Evolutionary conservation across 192 early-diverging fungal genomes (phyloP).

Genomic region (Dispira parvispora): DNA sequence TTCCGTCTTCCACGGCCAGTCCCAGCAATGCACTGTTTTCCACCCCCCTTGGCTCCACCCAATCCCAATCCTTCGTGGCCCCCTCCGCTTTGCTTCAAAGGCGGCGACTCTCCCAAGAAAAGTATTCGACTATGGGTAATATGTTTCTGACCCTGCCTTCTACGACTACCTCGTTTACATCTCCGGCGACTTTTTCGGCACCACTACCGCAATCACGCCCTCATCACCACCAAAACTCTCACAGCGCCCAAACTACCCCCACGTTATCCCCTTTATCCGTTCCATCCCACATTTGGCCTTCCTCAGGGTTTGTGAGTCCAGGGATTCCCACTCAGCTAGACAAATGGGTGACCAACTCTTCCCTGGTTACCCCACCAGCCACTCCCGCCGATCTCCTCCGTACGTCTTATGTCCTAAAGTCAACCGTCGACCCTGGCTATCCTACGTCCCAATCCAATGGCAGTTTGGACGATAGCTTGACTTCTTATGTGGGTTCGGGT

Average conservation of each 20-base stretch:
- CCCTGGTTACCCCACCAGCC: neutral
- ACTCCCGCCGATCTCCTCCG: neutral
- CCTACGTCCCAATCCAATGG: no score
- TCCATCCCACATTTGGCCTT: neutral
- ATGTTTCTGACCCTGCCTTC: slow-evolving; percentile 1
- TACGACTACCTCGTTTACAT: neutral
- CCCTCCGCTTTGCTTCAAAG: neutral
- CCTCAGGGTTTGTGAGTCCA: neutral
- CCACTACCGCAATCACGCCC: neutral
- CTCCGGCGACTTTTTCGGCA: neutral
- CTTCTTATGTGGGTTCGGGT: no score
- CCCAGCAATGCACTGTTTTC: neutral
- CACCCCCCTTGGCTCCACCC: neutral
- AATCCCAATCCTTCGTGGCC: neutral
- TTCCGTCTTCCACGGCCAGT: neutral
- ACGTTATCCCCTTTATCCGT: neutral
- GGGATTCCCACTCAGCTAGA: neutral
- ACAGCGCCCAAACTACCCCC: neutral
- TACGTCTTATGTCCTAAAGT: no score
- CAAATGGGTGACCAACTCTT: neutral
- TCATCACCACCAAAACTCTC: neutral
- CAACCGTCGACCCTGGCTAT: no score
- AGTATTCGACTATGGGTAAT: neutral
- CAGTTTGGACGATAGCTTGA: no score
- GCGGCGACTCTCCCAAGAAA: slow-evolving; percentile 1